Conservation (phyloP, 306 rosid species). For the Astragalus glycyphyllos region DNA sequence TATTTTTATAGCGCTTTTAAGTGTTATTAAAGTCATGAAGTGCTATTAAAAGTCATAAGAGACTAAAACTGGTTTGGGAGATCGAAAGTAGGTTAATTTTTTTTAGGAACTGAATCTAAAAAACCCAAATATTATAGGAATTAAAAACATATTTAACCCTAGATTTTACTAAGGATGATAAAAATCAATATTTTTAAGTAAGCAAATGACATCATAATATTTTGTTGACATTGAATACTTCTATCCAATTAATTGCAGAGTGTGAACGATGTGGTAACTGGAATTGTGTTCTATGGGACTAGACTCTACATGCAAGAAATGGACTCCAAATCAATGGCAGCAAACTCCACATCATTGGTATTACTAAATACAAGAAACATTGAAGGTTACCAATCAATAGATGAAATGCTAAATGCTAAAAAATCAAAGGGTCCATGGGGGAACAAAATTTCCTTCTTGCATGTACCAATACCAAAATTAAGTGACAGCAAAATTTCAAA, state of each 20-base stretch:
- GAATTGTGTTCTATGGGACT: slow-evolving; percentile 54
- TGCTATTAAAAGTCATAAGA: too few relatives aligned
- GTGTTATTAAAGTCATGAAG: too few relatives aligned
- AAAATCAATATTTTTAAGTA: too few relatives aligned
- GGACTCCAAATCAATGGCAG: slow-evolving; percentile 44
- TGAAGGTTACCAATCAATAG: slow-evolving; percentile 54
- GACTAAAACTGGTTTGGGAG: too few relatives aligned
- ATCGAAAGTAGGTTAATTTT: too few relatives aligned
- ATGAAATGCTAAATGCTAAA: slow-evolving; percentile 57
- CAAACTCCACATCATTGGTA: slow-evolving; percentile 59
- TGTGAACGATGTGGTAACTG: slow-evolving; percentile 58
- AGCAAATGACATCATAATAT: background rate
- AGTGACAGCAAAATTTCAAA: slow-evolving; percentile 33
- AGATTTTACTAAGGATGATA: too few relatives aligned
- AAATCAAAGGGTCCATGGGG: slow-evolving; percentile 61
- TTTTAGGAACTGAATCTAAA: too few relatives aligned
- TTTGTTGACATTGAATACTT: background rate
- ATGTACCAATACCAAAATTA: slow-evolving; percentile 56
- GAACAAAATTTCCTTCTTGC: slow-evolving; percentile 56
- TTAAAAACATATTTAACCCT: too few relatives aligned
- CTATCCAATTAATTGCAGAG: slow-evolving; percentile 48
- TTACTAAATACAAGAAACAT: slow-evolving; percentile 62
- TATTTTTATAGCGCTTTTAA: too few relatives aligned
- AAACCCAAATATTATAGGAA: too few relatives aligned
- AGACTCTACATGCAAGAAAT: slow-evolving; percentile 61